Evolutionary conservation across 495 filamentous ascomycete species (phyloP), one percentile per base, ranked within the genome.

Genomic region (Physcia stellaris): DNA sequence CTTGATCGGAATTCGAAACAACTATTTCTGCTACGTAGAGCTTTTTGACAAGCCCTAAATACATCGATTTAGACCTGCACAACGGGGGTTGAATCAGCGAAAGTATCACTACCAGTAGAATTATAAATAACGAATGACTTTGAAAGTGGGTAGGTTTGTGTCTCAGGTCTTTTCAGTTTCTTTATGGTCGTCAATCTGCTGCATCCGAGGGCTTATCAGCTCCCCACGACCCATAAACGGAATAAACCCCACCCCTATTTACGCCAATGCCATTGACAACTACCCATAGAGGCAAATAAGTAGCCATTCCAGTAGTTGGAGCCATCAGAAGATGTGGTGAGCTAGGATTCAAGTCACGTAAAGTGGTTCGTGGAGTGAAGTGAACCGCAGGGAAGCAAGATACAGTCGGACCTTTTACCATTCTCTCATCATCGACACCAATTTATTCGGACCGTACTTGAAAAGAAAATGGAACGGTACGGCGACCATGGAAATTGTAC

Each of bases 331-430:
- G n/a, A n/a, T n/a, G n/a, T n/a, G n/a, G 18, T 18, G 23, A 32
- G 39, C 32, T 23, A 34, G 7, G 35, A 16, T 33, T 40, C 24
- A 13, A 6, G n/a, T n/a, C n/a, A n/a, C n/a, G n/a, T n/a, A n/a
- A n/a, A n/a, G 45, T 36, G 21, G 32, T 32, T 28, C 28, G 16
- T 30, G 12, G 31, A 21, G 31, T 29, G 17, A 29, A 26, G 41
- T 24, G 10, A 18, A 20, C 32, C 18, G 29, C 26, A 36, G 13
- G n/a, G 26, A 31, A 47, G 26, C 17, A 42, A 37, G 50, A 61
- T 34, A 55, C 54, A 56, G 63, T 77, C 68, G 60, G 70, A 70
- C 73, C 73, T 76, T 77, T 77, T 76, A 76, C 72, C 73, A 70
- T 54, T 41, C 41, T 56, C 40, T 52, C 72, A 77, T 77, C 73